Percentiles rank a stretch among this genome's conserved stretches.
Evolutionary conservation across 768 basidiomycete species (phyloP).

Genomic region (Jaapia argillacea): DNA sequence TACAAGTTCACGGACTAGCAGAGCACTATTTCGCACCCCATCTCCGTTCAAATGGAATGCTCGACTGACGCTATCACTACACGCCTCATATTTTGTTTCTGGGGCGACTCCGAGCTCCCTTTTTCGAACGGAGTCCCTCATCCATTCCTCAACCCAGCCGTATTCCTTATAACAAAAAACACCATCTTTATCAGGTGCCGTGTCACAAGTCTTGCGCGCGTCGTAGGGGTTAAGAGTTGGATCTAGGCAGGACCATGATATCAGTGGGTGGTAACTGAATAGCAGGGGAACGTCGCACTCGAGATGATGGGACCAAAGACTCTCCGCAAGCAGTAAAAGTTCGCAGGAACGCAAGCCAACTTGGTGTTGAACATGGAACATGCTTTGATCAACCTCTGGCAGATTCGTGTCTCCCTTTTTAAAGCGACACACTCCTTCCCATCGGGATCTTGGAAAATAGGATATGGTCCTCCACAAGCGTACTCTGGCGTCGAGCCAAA

Average conservation of each 20-base stretch:
- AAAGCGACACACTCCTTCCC: conserved; percentile 37
- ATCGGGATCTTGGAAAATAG: conserved; percentile 55
- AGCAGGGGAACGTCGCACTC: no score
- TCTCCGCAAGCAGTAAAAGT: conserved; percentile 71
- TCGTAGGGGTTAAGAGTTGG: conserved; percentile 89
- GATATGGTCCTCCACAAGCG: conserved; percentile 74
- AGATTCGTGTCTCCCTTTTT: conserved; percentile 35
- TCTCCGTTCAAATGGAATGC: conserved; percentile 80
- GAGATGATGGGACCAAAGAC: conserved; percentile 63
- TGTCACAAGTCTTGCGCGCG: conserved; percentile 68
- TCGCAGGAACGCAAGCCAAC: conserved; percentile 46
- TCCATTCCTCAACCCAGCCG: conserved; percentile 79
- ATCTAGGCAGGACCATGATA: no score
- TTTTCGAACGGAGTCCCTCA: conserved; percentile 74
- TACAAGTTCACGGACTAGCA: conserved; percentile 70
- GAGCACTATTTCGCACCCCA: conserved; percentile 73
- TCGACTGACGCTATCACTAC: conserved; percentile 73
- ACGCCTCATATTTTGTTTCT: conserved; percentile 49
- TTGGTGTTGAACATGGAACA: conserved; percentile 36
- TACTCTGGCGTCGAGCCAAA: conserved; percentile 76
- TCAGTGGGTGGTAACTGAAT: no score
- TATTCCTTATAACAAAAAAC: conserved; percentile 73
- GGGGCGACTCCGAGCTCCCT: conserved; percentile 64
- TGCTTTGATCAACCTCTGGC: conserved; percentile 38
- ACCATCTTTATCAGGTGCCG: conserved; percentile 54